Conservation (phyloP, 148 eudicot species). For the Bassia scoparia region DNA sequence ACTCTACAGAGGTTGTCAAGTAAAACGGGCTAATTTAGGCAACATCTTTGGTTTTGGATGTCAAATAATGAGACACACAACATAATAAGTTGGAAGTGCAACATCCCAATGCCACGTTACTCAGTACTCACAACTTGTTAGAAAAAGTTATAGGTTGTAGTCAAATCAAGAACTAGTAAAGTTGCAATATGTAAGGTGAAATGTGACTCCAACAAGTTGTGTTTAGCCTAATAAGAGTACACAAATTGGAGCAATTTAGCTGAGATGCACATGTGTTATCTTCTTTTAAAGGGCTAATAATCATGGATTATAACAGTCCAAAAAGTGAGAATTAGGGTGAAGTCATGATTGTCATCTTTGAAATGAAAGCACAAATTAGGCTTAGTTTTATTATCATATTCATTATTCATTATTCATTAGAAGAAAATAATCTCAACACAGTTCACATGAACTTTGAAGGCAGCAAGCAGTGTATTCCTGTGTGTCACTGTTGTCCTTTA, state of each 20-base stretch:
- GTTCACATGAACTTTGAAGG: constrained; percentile 1
- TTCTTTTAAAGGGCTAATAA: background rate
- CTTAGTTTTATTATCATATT: too few relatives aligned
- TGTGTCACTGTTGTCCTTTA: constrained; percentile 17
- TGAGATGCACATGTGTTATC: constrained; percentile 1
- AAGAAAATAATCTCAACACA: background rate
- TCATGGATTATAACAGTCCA: background rate
- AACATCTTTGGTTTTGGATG: too few relatives aligned
- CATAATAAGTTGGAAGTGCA: too few relatives aligned
- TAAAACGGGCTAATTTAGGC: too few relatives aligned
- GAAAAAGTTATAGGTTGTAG: background rate
- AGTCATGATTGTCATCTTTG: background rate
- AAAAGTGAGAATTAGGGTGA: background rate
- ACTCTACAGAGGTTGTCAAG: too few relatives aligned
- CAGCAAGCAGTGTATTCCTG: constrained; percentile 1
- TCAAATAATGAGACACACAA: too few relatives aligned
- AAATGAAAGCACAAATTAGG: background rate
- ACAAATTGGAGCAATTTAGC: constrained; percentile 1
- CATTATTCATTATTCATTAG: too few relatives aligned
- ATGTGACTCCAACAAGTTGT: background rate
- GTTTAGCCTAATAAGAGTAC: background rate
- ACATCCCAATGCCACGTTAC: too few relatives aligned
- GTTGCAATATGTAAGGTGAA: background rate
- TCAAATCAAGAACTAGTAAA: background rate
- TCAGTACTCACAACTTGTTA: too few relatives aligned